Percentiles rank a stretch among this genome's conserved stretches.
These are phyloP conservation scores for Clavulina sp. DNA, from an alignment of 768 basidiomycete genomes.

Conservation along the genomic window DNA sequence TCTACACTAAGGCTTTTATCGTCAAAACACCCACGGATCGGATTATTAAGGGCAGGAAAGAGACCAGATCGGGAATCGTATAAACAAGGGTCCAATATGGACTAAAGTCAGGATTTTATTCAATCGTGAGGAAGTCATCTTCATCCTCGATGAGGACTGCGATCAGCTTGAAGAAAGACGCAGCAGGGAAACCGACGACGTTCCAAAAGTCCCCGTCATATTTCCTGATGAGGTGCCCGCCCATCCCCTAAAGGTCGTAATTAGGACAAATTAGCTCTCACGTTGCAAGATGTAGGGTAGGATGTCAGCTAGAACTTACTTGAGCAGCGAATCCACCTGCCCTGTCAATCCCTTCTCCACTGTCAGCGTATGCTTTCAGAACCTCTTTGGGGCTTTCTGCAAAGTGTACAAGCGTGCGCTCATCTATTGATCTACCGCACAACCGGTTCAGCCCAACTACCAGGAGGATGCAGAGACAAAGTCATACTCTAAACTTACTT, in stretches of 20 bases:
- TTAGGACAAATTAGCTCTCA: background rate
- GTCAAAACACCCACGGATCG: no score
- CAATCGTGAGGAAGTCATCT: conserved; percentile 39
- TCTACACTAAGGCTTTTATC: no score
- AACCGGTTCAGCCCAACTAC: no score
- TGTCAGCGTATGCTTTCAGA: conserved; percentile 65
- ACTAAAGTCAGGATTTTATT: conserved; percentile 1
- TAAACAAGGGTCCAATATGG: no score
- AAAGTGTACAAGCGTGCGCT: conserved; percentile 66
- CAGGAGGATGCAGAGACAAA: background rate
- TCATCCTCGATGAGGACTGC: conserved; percentile 60
- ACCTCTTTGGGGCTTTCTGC: conserved; percentile 39
- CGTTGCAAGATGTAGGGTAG: background rate
- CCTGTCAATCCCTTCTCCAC: conserved; percentile 68
- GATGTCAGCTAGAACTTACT: conserved; percentile 25
- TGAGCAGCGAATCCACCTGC: conserved; percentile 94
- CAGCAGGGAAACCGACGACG: conserved; percentile 80
- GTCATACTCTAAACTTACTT: conserved; percentile 27
- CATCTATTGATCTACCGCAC: conserved; percentile 56
- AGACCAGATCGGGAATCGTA: no score
- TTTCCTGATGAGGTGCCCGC: conserved; percentile 63
- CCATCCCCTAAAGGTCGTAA: conserved; percentile 39
- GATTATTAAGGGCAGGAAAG: no score
- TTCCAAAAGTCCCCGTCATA: conserved; percentile 85
- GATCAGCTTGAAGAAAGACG: conserved; percentile 63